Base-by-base conservation (phyloP, 2,329 filamentous ascomycete genomes). In the Ampelomyces quisqualis region DNA sequence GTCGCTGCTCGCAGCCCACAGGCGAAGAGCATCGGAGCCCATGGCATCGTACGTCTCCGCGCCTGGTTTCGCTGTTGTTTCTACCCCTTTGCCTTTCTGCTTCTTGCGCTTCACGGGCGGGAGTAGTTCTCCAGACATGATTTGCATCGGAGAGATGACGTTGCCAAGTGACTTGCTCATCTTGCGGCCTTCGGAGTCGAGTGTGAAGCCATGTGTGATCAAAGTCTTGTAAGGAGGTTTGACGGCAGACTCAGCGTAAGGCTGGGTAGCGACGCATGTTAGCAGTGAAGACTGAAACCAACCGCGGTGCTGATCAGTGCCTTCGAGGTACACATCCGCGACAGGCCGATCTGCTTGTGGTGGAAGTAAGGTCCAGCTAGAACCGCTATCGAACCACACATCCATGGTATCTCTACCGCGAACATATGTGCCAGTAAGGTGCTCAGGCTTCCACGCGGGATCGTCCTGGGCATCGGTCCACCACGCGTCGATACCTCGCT, bases 121-220 rank as follows among this genome's bases (percentile, higher is more conserved):
- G 10, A 94, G 70, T 8, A 95, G 74, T 3, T 83, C 82, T 5
- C 91, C 91, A 37, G 88, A 81, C 75, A 96, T 93, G 52, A 98
- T 90, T 48, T 95, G 77, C 5, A 80, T 74, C 0, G 91, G 90
- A 0, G 81, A 78, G 40, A 97, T 82, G 19, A 87, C 84, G 60
- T 98, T 98, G 11, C 93, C 93, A 1, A 96, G 73, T 0, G 90
- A 96, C 69, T 98, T 98, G 64, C 90, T 96, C 93, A 98, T 98
- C 69, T 98, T 98, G 64, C 88, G 89, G n/a, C 90, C 90, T 23
- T 86, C 74, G 34, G 85, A 78, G 58, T 98, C 93, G 2, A 98
- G 79, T 0, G 89, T 90, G 65, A 98, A 98, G 1, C 93, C 93
- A 63, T 98, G 93, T 0, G 93, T 98, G 46, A 96, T 84, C n/a